Evolutionary conservation across 23 red algal genomes (phyloP), one percentile per base, ranked within the genome.

Genomic region (Porphyridium purpureum): DNA sequence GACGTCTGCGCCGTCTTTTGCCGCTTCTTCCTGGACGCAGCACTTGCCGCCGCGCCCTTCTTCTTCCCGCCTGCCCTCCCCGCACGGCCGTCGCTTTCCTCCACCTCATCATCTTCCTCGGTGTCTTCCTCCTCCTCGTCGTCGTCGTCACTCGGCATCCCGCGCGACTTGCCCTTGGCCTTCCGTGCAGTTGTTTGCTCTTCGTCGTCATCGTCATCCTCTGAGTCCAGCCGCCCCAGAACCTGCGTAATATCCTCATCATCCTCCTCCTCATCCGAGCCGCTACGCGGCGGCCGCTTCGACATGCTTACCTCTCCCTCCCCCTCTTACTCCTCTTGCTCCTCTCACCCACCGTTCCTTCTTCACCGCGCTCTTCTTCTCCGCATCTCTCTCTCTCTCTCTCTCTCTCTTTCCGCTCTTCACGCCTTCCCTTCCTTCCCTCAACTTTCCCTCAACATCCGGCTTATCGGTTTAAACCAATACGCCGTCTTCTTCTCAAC

Each of bases 371-470:
- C 38, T 44, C 38, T 17, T 44, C 38, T 17, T 44, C 38, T 44
- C 38, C 38, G 11, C 38, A 44, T 44, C 38, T 44, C 17, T 44
- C 38, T n/a, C n/a, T n/a, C n/a, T n/a, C n/a, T n/a, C n/a, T n/a
- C n/a, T n/a, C n/a, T n/a, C n/a, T n/a, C n/a, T n/a, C n/a, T n/a
- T n/a, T n/a, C n/a, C n/a, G n/a, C n/a, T n/a, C n/a, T n/a, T n/a
- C n/a, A n/a, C n/a, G n/a, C n/a, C n/a, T n/a, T n/a, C n/a, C n/a
- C n/a, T n/a, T n/a, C n/a, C n/a, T n/a, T n/a, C n/a, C n/a, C n/a
- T n/a, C n/a, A n/a, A n/a, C n/a, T n/a, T n/a, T n/a, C n/a, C n/a
- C n/a, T n/a, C n/a, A n/a, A n/a, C n/a, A n/a, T n/a, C n/a, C n/a
- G n/a, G n/a, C n/a, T n/a, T n/a, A n/a, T n/a, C n/a, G n/a, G n/a